Base-by-base conservation (phyloP, 768 basidiomycete genomes). In the Crassisporium funariophilum region DNA sequence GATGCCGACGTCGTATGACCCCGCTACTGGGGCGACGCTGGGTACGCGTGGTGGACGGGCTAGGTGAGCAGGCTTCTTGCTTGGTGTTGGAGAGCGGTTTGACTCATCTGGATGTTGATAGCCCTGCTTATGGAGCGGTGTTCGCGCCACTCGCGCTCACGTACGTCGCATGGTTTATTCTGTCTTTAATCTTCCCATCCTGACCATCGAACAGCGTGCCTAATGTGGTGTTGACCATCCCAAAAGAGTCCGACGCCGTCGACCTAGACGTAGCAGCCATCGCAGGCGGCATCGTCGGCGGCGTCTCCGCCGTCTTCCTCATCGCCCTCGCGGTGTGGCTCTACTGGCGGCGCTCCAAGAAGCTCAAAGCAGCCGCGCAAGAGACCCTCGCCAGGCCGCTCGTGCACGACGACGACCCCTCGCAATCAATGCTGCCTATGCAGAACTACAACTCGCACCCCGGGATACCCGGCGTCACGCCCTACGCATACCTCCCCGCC, bases 71-170 rank as follows among this genome's bases (percentile, higher is more conserved):
- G n/a, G n/a, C n/a, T n/a, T n/a, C n/a, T n/a, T n/a, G n/a, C n/a
- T n/a, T n/a, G n/a, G n/a, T n/a, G n/a, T n/a, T n/a, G n/a, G n/a
- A n/a, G n/a, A n/a, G n/a, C n/a, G n/a, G n/a, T n/a, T n/a, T n/a
- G n/a, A n/a, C n/a, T n/a, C n/a, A n/a, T n/a, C n/a, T n/a, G n/a
- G n/a, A n/a, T n/a, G n/a, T n/a, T 29, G 56, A 46, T 39, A 69
- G 66, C 43, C 62, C 68, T 24, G 67, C 61, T 5, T 65, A 66
- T 48, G 70, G 70, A 4, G 68, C 69, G 0, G 59, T 66, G 47
- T 65, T 66, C 35, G 55, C 63, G 0, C 12, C 65, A 0, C 47
- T 69, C 5, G 55, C 65, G 0, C 48, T 66, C 13, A 57, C 41
- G 64, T 66, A 33, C 27, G 64, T 36, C 4, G 5, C 23, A 20